A percentile compares a stretch with the other conserved stretches of the same genome.
Evolutionary conservation across 345 rosid species (phyloP).

Genomic region (Hibiscus syriacus): DNA sequence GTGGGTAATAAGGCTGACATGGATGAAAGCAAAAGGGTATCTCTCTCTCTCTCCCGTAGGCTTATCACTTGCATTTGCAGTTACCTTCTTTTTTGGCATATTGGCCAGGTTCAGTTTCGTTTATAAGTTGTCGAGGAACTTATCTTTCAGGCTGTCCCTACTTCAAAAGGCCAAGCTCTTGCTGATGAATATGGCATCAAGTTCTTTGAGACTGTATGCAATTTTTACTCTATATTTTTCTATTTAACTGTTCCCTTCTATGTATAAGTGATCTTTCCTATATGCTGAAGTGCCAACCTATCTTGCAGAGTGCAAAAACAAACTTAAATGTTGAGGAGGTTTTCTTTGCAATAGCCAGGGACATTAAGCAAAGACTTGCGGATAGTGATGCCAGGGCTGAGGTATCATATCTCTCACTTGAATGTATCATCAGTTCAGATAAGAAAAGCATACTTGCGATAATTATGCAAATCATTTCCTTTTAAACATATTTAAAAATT

Average conservation of each 20-base stretch:
- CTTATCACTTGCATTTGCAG: neutral
- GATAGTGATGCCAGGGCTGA: slow-evolving; percentile 66
- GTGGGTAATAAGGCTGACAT: slow-evolving; percentile 87
- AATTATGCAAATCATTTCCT: too few species aligned
- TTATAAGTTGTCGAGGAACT: neutral
- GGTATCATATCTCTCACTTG: slow-evolving; percentile 26
- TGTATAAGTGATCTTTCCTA: neutral
- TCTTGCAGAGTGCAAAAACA: slow-evolving; percentile 81
- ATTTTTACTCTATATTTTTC: slow-evolving; percentile 2
- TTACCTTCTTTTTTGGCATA: neutral
- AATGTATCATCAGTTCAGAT: neutral
- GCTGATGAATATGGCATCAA: slow-evolving; percentile 96
- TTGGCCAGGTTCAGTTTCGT: neutral
- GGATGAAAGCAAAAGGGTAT: slow-evolving; percentile 88
- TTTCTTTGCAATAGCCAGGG: slow-evolving; percentile 82
- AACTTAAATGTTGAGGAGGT: slow-evolving; percentile 82
- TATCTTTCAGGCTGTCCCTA: slow-evolving; percentile 78
- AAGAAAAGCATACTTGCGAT: neutral
- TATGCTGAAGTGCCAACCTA: slow-evolving; percentile 14
- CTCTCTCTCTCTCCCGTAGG: neutral
- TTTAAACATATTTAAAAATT: too few species aligned
- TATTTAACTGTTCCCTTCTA: neutral
- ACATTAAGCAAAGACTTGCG: slow-evolving; percentile 77
- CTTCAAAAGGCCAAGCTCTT: slow-evolving; percentile 91
- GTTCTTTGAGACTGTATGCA: slow-evolving; percentile 89